A percentile compares a stretch with the other conserved stretches of the same genome.
phyloP scores from a whole-genome alignment of 2,329 filamentous ascomycete genomes.

The Calonectria hawksworthii region DNA sequence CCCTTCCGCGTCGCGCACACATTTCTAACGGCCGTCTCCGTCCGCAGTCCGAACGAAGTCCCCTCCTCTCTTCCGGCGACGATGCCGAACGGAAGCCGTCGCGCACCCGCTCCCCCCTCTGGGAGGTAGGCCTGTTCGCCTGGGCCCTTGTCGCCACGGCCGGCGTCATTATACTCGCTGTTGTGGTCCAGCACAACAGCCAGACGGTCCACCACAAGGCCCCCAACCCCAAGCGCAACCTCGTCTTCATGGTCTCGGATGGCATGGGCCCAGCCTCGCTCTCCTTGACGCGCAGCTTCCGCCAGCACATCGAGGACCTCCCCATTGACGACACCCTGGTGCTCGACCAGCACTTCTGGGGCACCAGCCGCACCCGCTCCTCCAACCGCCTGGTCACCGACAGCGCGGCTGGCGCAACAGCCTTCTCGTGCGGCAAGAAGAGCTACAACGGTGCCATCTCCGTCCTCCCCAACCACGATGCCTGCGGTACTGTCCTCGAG shows the following conservation, averaged over 20 bases:
- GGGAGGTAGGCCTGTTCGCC: conserved; percentile 81
- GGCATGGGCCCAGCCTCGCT: conserved; percentile 97
- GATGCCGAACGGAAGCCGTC: conserved; percentile 45
- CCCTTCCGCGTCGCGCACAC: not conserved
- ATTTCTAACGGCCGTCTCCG: conserved; percentile 33
- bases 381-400: conserved; percentile 91
- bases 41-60: conserved; percentile 57
- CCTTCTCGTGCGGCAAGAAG: conserved; percentile 93
- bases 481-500: conserved; percentile 93
- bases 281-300: conserved; percentile 87
- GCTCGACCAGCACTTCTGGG: conserved; percentile 91
- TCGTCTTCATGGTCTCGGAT: conserved; percentile 99
- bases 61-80: conserved; percentile 56
- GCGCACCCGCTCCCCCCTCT: conserved; percentile 60
- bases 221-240: conserved; percentile 82
- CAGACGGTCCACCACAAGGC: conserved; percentile 55
- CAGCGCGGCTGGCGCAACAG: conserved; percentile 96
- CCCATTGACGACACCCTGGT: conserved; percentile 81
- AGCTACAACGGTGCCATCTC: conserved; percentile 98
- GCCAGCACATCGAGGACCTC: conserved; percentile 82
- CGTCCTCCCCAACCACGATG: conserved; percentile 84
- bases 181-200: conserved; percentile 81
- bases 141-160: conserved; percentile 89
- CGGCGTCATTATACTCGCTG: conserved; percentile 82
- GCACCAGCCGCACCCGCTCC: conserved; percentile 88